Base-by-base conservation (phyloP, 2,329 filamentous ascomycete genomes). In the Arthrobotrys megalospora region DNA sequence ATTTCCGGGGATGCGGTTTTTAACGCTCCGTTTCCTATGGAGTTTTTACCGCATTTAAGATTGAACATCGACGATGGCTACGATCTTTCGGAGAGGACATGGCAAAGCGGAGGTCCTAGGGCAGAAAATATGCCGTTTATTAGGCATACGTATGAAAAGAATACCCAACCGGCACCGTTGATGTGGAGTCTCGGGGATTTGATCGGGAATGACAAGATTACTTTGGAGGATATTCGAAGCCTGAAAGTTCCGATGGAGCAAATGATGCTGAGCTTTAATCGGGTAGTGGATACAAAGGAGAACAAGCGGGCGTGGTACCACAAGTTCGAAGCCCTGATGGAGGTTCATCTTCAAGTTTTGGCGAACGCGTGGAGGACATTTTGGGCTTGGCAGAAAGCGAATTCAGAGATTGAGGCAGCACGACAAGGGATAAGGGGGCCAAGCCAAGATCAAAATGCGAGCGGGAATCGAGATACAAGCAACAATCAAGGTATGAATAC, bases 321-420 rank as follows among this genome's bases (percentile, higher is more conserved):
- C 6, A 36, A 19, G 19, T 16, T 76, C 1, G 71, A 76, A 43
- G 63, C 53, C 1, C 53, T 28, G 52, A 68, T 76, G 71, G 24
- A 11, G n/a, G 19, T 43, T 19, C 45, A 76, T 47, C 14, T 76
- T 14, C 60, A 45, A 16, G 38, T 60, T 0, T 55, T 76, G 28
- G 63, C 52, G 8, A 50, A 50, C 4, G 62, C 52, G 7, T 67
- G 63, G 71, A 67, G 53, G 28, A 63, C 63, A 4, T 34, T 68
- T 7, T 68, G 64, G 71, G 63, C 63, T 11, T 76, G 71, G 71
- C 28, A 68, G 45, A 38, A 52, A 16, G 63, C 32, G 8, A 19
- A 60, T 24, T 12, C 10, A 7, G 67, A 62, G 50, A 45, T 47
- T 12, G 28, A 24, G n/a, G 24, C 16, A 43, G 43, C 32, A 28